Evolutionary conservation across 768 basidiomycete genomes (phyloP).

Genomic region (Rhodotorula graminis): DNA sequence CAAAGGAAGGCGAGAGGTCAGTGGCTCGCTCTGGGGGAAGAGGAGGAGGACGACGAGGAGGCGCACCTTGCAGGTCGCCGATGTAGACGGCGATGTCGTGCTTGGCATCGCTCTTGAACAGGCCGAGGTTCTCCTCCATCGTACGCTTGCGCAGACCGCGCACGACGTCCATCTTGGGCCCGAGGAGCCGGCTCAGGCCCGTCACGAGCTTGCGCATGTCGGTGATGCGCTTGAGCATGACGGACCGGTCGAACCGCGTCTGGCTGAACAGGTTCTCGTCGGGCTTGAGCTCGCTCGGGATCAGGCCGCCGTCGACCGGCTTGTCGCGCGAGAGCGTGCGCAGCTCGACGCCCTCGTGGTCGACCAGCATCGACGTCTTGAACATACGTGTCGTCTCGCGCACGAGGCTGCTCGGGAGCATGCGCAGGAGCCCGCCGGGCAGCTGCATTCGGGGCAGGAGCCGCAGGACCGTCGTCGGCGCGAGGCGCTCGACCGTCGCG

Average conservation of each 20-base stretch:
- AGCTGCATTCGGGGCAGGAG: slow-evolving; percentile 7
- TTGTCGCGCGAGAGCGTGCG: background rate
- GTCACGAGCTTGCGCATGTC: slow-evolving; percentile 72
- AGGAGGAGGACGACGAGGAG: no score
- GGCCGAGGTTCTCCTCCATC: slow-evolving; percentile 48
- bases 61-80: slow-evolving; percentile 81
- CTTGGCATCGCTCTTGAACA: slow-evolving; percentile 48
- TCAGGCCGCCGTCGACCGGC: background rate
- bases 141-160: slow-evolving; percentile 72
- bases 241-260: slow-evolving; percentile 23
- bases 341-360: slow-evolving; percentile 29
- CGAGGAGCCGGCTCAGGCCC: slow-evolving; percentile 67
- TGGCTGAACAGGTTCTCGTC: slow-evolving; percentile 1
- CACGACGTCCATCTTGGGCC: slow-evolving; percentile 75
- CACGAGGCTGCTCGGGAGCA: slow-evolving; percentile 6
- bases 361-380: slow-evolving; percentile 32
- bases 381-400: slow-evolving; percentile 1
- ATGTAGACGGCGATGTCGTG: slow-evolving; percentile 77
- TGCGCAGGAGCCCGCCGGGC: slow-evolving; percentile 12
- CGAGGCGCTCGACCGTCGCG: slow-evolving; percentile 22
- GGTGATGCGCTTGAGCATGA: slow-evolving; percentile 66
- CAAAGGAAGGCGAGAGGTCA: background rate
- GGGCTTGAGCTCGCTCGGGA: background rate
- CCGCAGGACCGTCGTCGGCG: background rate
- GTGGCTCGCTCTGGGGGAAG: no score